Evolutionary conservation across 257 asterid species (phyloP).

Genomic region (Euphrasia confusa): DNA sequence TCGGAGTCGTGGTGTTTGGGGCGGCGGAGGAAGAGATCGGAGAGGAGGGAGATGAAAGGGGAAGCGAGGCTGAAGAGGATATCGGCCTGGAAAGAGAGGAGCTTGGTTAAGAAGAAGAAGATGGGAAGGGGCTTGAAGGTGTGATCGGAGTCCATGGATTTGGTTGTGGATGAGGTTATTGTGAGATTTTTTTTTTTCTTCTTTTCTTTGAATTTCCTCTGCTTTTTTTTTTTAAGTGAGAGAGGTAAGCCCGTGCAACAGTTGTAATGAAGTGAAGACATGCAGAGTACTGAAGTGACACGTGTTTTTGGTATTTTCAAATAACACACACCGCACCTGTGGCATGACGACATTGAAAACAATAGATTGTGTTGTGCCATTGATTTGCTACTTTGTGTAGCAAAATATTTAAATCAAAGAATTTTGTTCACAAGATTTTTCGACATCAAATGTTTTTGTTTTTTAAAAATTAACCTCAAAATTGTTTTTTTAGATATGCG

Average conservation of each 20-base stretch:
- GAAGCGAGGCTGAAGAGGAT: constrained; percentile 27
- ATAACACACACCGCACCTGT: too few species aligned
- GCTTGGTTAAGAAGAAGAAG: constrained; percentile 33
- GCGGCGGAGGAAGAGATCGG: constrained; percentile 18
- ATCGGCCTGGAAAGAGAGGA: constrained; percentile 35
- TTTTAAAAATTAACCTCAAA: too few species aligned
- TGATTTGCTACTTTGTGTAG: too few species aligned
- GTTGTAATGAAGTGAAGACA: constrained; percentile 6
- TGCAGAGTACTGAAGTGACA: constrained; percentile 29
- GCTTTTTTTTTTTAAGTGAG: too few species aligned
- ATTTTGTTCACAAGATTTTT: too few species aligned
- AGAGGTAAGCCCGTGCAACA: background rate
- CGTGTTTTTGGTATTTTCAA: too few species aligned
- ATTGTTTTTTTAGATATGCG: too few species aligned
- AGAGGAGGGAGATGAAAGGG: constrained; percentile 25
- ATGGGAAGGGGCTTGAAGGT: background rate
- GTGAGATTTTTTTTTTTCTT: background rate
- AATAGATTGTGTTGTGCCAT: too few species aligned
- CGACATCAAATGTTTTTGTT: too few species aligned
- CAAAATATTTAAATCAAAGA: too few species aligned
- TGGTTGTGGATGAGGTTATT: background rate
- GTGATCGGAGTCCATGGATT: constrained; percentile 25
- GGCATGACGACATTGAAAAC: too few species aligned
- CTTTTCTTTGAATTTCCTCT: background rate
- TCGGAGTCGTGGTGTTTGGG: background rate